Percentiles rank a stretch among this genome's conserved stretches.
Conservation (phyloP, 2,329 filamentous ascomycete species). For the Phialophora tarda region DNA sequence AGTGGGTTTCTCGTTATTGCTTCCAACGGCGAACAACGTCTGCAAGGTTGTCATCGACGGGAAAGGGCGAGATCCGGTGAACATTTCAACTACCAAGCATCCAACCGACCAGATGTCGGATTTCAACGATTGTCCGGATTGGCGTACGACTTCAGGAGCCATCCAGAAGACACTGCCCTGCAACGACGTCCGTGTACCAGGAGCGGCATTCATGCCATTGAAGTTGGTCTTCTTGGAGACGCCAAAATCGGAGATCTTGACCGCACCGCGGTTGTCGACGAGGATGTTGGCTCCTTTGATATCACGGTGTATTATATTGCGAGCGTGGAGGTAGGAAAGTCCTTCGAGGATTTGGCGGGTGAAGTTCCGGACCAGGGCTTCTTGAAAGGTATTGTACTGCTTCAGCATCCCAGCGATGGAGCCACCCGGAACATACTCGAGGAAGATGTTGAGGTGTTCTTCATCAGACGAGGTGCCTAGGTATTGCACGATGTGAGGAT, state of each 20-base stretch:
- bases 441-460: slow-evolving; percentile 97
- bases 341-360: slow-evolving; percentile 94
- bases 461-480: slow-evolving; percentile 91
- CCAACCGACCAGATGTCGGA: slow-evolving; percentile 98
- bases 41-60: slow-evolving; percentile 96
- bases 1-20: slow-evolving; percentile 81
- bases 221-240: slow-evolving; percentile 73
- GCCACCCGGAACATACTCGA: slow-evolving; percentile 96
- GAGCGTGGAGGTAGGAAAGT: slow-evolving; percentile 88
- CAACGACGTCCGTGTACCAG: slow-evolving; percentile 79
- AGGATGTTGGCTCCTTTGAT: slow-evolving; percentile 99
- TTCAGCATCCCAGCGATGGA: slow-evolving; percentile 98
- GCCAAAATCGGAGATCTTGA: slow-evolving; percentile 99
- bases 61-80: slow-evolving; percentile 94
- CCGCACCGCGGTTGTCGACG: slow-evolving; percentile 97
- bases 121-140: slow-evolving; percentile 97
- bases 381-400: slow-evolving; percentile 92
- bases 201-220: slow-evolving; percentile 64
- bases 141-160: slow-evolving; percentile 97
- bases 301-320: slow-evolving; percentile 96
- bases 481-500: slow-evolving; percentile 97
- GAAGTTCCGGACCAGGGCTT: slow-evolving; percentile 93
- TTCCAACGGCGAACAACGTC: slow-evolving; percentile 98
- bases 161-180: slow-evolving; percentile 99
- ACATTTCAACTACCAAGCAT: slow-evolving; percentile 98